Evolutionary conservation across 1,284 basidiomycete species (phyloP), one percentile per base, ranked within the genome.

Genomic region (Termitomyces sp.): DNA sequence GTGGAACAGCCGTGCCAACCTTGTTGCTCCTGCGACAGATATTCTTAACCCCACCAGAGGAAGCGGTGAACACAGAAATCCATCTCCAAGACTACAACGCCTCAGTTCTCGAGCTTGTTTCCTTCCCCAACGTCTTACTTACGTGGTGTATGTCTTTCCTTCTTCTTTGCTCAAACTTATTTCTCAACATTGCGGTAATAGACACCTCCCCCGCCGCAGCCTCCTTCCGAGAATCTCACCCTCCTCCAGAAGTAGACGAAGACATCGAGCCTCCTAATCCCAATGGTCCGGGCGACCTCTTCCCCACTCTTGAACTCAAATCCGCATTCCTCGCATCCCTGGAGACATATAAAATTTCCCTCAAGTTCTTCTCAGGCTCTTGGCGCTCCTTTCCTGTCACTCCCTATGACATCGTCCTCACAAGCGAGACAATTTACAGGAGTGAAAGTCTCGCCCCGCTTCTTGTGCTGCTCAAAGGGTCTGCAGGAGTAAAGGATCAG

Each of bases 1-100:
- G 96, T 64, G 96, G 96, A 5, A 97, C 96, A 0, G 90, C 88
- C 0, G 68, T 97, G 0, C 95, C 96, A 0, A 83, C 87, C 0
- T 71, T 92, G 5, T 91, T 83, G 60, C 68, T 95, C 45, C 73
- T 97, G 0, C 74, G 77, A 8, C 69, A 77, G 30, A 63, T 95
- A 5, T 81, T 96, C 44, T 69, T 72, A 3, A 64, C 63, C 8
- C 57, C 62, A 35, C 60, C 54, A 0, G 24, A 16, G 19, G 37
- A 39, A 18, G 37, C 16, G 8, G 37, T 39, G 16, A 16, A 39
- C 50, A 28, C 84, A 0, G 70, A 79, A 3, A 64, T 97, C n/a
- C 87, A 93, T 61, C 70, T 98, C 3, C 94, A 97, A 75, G 96
- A 99, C 69, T 99, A 95, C 73, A 99, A 98, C 64, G 69, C 74